Evolutionary conservation across 257 asterid genomes (phyloP).

Genomic region (Marsdenia floribunda): DNA sequence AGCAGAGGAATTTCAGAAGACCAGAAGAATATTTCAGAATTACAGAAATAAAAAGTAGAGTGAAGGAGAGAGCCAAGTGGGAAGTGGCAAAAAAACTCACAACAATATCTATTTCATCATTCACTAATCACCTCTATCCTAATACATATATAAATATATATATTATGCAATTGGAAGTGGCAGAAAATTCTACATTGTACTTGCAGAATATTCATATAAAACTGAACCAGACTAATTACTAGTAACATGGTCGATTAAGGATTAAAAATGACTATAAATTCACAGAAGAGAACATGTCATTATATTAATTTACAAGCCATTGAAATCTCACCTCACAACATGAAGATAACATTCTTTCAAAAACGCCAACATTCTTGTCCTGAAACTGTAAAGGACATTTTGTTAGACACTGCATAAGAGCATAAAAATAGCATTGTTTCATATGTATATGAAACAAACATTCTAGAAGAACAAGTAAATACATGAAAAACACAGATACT

Average conservation of each 20-base stretch:
- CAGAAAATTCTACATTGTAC: neutral
- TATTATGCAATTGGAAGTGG: neutral
- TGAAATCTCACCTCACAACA: conserved; percentile 72
- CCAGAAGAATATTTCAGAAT: too few relatives aligned
- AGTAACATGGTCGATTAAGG: neutral
- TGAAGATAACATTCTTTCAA: conserved; percentile 55
- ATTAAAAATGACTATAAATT: neutral
- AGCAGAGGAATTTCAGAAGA: too few relatives aligned
- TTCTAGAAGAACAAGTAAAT: neutral
- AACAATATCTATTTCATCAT: too few relatives aligned
- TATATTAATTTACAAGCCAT: conserved; percentile 6
- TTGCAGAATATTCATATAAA: neutral
- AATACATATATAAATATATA: too few relatives aligned
- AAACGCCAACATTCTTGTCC: conserved; percentile 54
- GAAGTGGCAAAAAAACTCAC: too few relatives aligned
- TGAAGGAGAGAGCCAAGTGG: neutral
- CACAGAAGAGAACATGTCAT: neutral
- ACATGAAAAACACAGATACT: neutral
- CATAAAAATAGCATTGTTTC: neutral
- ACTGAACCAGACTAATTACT: neutral
- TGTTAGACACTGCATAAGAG: conserved; percentile 4
- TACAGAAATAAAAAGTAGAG: too few relatives aligned
- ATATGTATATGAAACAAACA: neutral
- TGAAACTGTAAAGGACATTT: conserved; percentile 28
- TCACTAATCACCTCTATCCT: too few relatives aligned